Evolutionary conservation across 306 rosid species (phyloP).

Genomic region (Quillaja saponaria): DNA sequence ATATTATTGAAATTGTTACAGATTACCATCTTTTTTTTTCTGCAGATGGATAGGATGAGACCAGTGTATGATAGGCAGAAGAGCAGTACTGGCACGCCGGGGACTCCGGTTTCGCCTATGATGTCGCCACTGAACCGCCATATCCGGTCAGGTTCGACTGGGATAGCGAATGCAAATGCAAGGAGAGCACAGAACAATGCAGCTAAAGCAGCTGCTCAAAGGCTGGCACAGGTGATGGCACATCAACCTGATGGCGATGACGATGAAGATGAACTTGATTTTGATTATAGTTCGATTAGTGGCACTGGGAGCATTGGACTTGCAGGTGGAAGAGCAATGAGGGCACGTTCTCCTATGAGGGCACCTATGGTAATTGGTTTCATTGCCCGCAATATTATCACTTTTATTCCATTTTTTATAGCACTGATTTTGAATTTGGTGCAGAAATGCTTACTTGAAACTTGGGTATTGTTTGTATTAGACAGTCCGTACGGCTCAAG

Average conservation of each 20-base stretch:
- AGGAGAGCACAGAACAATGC: slow-evolving; percentile 68
- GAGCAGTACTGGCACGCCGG: slow-evolving; percentile 50
- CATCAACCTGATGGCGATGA: slow-evolving; percentile 49
- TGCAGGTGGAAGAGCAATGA: slow-evolving; percentile 59
- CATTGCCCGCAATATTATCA: neutral
- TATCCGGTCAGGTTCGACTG: slow-evolving; percentile 25
- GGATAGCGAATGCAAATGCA: slow-evolving; percentile 32
- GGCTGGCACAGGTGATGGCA: slow-evolving; percentile 98
- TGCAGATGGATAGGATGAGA: slow-evolving; percentile 64
- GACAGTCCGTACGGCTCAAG: slow-evolving; percentile 60
- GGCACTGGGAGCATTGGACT: slow-evolving; percentile 71
- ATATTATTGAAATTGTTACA: neutral
- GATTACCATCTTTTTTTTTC: neutral
- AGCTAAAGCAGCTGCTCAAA: slow-evolving; percentile 89
- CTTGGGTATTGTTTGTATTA: slow-evolving; percentile 28
- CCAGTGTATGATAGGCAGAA: slow-evolving; percentile 52
- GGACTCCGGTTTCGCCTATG: slow-evolving; percentile 57
- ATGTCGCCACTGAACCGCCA: slow-evolving; percentile 35
- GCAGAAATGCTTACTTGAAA: slow-evolving; percentile 20
- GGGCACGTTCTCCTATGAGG: slow-evolving; percentile 51
- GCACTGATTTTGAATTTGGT: neutral
- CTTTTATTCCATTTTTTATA: neutral
- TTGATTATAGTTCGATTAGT: slow-evolving; percentile 46
- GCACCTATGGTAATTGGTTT: slow-evolving; percentile 40
- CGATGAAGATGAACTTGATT: slow-evolving; percentile 63